Evolutionary conservation across 202 grass and related monocot species (phyloP), one percentile per base, ranked within the genome.

Genomic region (Eragrostis tef): DNA sequence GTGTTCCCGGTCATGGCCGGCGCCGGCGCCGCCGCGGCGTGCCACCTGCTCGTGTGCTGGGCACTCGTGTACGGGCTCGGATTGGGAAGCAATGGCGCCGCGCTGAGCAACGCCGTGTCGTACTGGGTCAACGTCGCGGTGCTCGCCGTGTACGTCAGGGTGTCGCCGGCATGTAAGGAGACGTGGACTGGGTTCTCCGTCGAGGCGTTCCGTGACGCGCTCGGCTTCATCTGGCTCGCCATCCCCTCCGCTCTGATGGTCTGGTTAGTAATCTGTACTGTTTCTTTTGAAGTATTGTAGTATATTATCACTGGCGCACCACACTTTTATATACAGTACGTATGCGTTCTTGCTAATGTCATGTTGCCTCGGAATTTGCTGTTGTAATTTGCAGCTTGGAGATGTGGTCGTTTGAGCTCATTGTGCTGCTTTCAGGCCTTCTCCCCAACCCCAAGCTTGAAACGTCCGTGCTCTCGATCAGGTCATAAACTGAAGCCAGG

Each of bases 161-260:
- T 89, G 25, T 92, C 94, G 0, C 20, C 72, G 6, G 45, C 70
- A 0, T 97, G 94, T 75, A 92, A 78, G 68, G 85, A 79, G 70
- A 97, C 89, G n/a, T 94, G 91, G 94, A 67, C 47, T 0, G 91
- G 91, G 1, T 94, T 97, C 73, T 90, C 89, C 5, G 50, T 1
- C 29, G 94, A 91, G 26, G 91, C 89, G 0, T 92, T 94, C 42
- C 78, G 24, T 7, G 88, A 94, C 21, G 16, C 80, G 11, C 45
- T 87, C 52, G 25, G 29, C 66, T 97, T 92, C 87, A 48, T 90
- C 61, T 59, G 80, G 53, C 89, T 97, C 13, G 91, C 88, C 0
- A 5, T 97, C 20, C 91, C 94, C 3, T 97, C 94, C 0, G 91
- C 91, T 10, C 44, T 90, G 5, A 97, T 97, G 94, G 87, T 88